Base-by-base conservation (phyloP, 768 basidiomycete species). In the Amanita polypyramis region DNA sequence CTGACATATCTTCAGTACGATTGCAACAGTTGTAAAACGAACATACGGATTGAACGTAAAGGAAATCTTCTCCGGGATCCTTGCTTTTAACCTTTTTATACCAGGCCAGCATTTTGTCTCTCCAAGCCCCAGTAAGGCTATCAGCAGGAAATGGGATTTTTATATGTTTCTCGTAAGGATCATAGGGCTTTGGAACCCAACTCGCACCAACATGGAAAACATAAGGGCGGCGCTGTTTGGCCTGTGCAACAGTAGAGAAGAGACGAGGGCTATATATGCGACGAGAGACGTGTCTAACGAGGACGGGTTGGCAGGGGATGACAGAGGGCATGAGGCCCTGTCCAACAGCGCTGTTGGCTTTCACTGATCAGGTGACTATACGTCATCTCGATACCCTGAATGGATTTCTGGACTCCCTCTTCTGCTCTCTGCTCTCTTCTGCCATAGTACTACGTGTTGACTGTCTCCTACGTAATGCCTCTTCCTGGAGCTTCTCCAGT, bases 141-240 rank as follows among this genome's bases (percentile, higher is more conserved):
- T 82, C 71, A 4, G 68, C 51, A 0, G 78, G 65, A 56, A 89
- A 88, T 0, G 82, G 79, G 30, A 65, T 57, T 52, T 67, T 65
- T 61, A 48, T 55, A 47, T 58, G 51, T 40, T 58, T 60, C 7
- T 48, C 38, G 23, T n/a, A 35, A 52, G 67, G 51, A 64, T 70
- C 54, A 56, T 69, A 61, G 14, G 84, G 78, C 60, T 91, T 91
- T 35, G 79, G 80, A 23, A 79, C 79, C 82, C 85, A 92, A 61
- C 84, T 83, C 12, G 76, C 74, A 45, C 83, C 87, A 32, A 89
- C 69, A 56, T 88, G 79, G 61, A 92, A 89, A 29, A 65, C 77
- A 59, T 81, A 91, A 4, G 84, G 69, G 8, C 67, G 65, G 12
- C 55, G 54, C 1, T 51, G 41, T n/a, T 58, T 51, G 2, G 59